Evolutionary conservation across 306 rosid species (phyloP), one percentile per base, ranked within the genome.

Genomic region (Dalbergia cultrata): DNA sequence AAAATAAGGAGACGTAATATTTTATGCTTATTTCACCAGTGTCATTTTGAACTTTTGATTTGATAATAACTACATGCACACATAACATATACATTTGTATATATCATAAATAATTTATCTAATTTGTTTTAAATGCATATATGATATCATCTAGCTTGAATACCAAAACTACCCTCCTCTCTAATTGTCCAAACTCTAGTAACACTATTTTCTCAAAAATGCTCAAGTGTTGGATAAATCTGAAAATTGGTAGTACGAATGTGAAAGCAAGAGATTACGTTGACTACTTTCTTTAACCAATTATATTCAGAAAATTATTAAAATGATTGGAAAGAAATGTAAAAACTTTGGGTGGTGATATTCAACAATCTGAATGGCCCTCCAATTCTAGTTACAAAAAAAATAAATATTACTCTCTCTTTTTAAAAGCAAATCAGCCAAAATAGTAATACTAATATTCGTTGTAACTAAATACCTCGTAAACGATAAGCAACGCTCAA

Each of bases 401-500:
- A 58, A 68, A 33, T 1, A 74, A 64, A 35, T 65, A 65, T 49
- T 13, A 69, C 26, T 67, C 58, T 44, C 49, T 47, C 41, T 59
- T 60, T n/a, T 26, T 56, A 45, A 58, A 26, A 71, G 59, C 16
- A 81, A 72, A 47, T 43, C 37, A 65, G 57, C 65, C 62, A 75
- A 52, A 57, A 47, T 60, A 57, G 64, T 31, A 57, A 83, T 45
- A 34, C 70, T 63, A 49, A 14, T 31, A 67, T 22, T 4, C 53
- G 65, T 64, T 53, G 35, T 66, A 80, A 72, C 60, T 67, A 59
- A 10, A 45, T 90, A 95, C 97, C 99, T 90, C 99, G 87, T 37
- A 96, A 89, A 43, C 94, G 89, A 86, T 82, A 96, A 57, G 99
- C 98, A 69, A 96, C 98, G 81, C 99, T 93, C 82, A 93, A 85